Conservation (phyloP, 805 yeast genomes). For the Komagataella populi region DNA sequence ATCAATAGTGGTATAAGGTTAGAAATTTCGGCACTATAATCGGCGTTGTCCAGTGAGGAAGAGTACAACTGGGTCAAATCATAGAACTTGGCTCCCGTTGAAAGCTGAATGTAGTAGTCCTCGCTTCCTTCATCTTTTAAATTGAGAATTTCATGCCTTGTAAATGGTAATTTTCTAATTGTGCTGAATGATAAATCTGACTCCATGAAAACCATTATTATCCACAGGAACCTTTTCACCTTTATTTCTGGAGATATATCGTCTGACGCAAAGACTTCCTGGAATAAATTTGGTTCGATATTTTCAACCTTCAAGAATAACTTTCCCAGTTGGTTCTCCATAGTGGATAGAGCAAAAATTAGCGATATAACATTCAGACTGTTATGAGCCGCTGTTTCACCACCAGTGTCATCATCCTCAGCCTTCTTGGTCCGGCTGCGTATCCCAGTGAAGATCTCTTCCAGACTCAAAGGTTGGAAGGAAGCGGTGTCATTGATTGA, state of each 20-base stretch:
- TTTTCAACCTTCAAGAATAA: conserved; percentile 1
- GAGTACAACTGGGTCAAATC: not conserved
- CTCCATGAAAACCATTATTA: conserved; percentile 68
- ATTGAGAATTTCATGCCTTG: not conserved
- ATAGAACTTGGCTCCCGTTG: not conserved
- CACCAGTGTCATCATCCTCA: conserved; percentile 11
- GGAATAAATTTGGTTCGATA: conserved; percentile 23
- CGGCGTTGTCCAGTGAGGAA: not conserved
- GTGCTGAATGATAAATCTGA: conserved; percentile 38
- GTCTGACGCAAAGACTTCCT: conserved; percentile 60
- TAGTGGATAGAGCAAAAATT: conserved; percentile 60
- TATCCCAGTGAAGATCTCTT: conserved; percentile 23
- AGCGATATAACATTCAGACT: conserved; percentile 55
- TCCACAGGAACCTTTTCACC: conserved; percentile 69
- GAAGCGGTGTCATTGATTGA: conserved; percentile 65
- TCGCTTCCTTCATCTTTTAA: not conserved
- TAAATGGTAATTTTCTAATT: not conserved
- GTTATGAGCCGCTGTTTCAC: conserved; percentile 5
- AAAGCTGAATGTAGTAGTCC: not conserved
- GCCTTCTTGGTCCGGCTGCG: not conserved
- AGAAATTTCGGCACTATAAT: not conserved
- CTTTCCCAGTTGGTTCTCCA: conserved; percentile 23
- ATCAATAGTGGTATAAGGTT: not conserved
- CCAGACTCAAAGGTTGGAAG: conserved; percentile 30
- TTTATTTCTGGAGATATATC: conserved; percentile 50